These are phyloP conservation scores for Lachnellula cervina DNA, from an alignment of 2,329 filamentous ascomycete genomes.

Conservation along the genomic window DNA sequence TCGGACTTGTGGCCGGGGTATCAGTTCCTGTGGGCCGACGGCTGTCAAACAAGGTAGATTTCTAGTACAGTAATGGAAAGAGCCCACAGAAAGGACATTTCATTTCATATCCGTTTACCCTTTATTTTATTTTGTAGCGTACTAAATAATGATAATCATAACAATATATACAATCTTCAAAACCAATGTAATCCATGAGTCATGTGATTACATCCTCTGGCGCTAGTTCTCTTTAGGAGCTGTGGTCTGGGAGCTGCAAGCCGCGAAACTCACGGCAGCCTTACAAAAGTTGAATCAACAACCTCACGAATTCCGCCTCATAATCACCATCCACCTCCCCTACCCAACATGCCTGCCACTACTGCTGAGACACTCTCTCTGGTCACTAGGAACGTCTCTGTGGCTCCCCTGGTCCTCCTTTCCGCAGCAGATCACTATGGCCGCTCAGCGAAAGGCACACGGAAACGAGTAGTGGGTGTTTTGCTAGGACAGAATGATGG, in stretches of 20 bases:
- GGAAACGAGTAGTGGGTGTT: conserved; percentile 87
- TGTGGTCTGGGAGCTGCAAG: conserved; percentile 7
- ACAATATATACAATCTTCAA: too few species aligned
- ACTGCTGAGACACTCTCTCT: conserved; percentile 95
- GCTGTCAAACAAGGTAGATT: neutral
- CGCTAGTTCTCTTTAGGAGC: conserved; percentile 16
- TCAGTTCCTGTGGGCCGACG: conserved; percentile 6
- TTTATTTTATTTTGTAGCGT: too few species aligned
- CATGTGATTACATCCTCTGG: conserved; percentile 7
- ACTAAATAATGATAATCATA: too few species aligned
- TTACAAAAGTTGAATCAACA: conserved; percentile 14
- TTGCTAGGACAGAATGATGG: conserved; percentile 93
- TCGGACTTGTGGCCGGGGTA: conserved; percentile 4
- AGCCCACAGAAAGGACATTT: neutral
- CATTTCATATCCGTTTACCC: too few species aligned
- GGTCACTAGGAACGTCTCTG: conserved; percentile 90
- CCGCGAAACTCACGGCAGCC: conserved; percentile 23
- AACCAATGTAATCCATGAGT: neutral
- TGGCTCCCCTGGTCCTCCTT: conserved; percentile 94
- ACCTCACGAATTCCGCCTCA: conserved; percentile 1
- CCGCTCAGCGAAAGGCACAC: conserved; percentile 81
- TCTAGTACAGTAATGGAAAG: neutral
- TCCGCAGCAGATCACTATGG: conserved; percentile 98
- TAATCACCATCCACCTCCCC: conserved; percentile 12
- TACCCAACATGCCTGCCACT: conserved; percentile 78